Conservation (phyloP, 2,329 filamentous ascomycete species). For the Cercospora sp. region DNA sequence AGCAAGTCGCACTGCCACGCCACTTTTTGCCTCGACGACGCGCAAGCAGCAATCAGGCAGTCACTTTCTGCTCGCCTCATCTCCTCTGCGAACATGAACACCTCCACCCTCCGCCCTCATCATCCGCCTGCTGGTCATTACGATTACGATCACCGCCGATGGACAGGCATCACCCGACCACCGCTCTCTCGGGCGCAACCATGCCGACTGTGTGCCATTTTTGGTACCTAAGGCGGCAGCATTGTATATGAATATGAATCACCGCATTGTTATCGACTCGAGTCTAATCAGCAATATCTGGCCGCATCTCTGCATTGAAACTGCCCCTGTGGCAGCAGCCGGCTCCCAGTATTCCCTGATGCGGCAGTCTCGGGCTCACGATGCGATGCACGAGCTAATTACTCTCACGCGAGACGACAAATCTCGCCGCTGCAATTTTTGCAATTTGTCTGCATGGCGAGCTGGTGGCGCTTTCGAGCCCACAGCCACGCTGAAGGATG, state of each 20-base stretch:
- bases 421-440: background rate
- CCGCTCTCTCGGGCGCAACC: background rate
- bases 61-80: constrained; percentile 1
- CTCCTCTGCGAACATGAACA: background rate
- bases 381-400: background rate
- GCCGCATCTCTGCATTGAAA: background rate
- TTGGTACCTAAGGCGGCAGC: background rate
- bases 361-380: background rate
- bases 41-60: constrained; percentile 3
- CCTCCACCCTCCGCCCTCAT: background rate
- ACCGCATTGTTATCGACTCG: background rate
- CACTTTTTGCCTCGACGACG: background rate
- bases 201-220: no score
- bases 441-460: background rate
- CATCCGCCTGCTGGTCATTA: background rate
- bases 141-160: background rate
- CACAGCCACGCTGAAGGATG: background rate
- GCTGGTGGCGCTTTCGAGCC: background rate
- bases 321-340: background rate
- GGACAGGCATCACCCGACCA: background rate
- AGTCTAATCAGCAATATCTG: background rate
- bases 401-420: background rate
- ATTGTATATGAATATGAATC: background rate
- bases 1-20: background rate
- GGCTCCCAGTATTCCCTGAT: background rate